Evolutionary conservation across 2,329 filamentous ascomycete genomes (phyloP), one percentile per base, ranked within the genome.

Genomic region (Verticillium klebahnii): DNA sequence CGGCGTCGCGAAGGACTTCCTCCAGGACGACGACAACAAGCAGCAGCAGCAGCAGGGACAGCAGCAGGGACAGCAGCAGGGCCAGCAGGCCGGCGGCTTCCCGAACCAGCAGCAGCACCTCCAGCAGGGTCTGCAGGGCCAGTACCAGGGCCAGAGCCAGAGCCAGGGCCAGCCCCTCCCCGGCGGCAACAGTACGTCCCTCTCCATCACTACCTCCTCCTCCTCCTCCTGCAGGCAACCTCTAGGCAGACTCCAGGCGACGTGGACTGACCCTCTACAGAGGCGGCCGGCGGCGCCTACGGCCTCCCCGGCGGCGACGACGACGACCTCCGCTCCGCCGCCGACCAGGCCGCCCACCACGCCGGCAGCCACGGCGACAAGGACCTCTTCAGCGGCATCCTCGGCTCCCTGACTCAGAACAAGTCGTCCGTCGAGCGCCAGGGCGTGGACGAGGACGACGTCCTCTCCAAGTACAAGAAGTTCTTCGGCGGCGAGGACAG

Each of bases 401-500:
- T 85, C 36, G 75, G 77, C 60, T 69, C 76, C 52, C 74, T 86
- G 56, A 73, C 75, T 19, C 74, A 82, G 73, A 82, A 81, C 71
- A 82, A 84, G 77, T 68, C 73, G 62, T 72, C 76, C 61, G 70
- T 85, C 29, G 75, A 75, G n/a, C 68, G 78, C 39, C 77, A 83
- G 61, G 74, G 78, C 32, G 60, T 80, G 12, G 80, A 85, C 59
- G 83, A 86, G 69, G 75, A 83, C 23, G 85, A 91, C 64, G 89
- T 90, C 19, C 85, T 94, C 25, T 80, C 85, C 67, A 85, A 90
- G 67, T 92, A 97, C 78, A 84, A 93, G 77, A 83, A 89, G 63
- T 85, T 89, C 70, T 96, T 93, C 72, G 84, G 83, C 37, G 75
- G 75, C 58, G 78, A 81, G 25, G 76, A 80, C 31, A 75, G 80